Base-by-base conservation (phyloP, 495 filamentous ascomycete species). In the Daldinia caldariorum region DNA sequence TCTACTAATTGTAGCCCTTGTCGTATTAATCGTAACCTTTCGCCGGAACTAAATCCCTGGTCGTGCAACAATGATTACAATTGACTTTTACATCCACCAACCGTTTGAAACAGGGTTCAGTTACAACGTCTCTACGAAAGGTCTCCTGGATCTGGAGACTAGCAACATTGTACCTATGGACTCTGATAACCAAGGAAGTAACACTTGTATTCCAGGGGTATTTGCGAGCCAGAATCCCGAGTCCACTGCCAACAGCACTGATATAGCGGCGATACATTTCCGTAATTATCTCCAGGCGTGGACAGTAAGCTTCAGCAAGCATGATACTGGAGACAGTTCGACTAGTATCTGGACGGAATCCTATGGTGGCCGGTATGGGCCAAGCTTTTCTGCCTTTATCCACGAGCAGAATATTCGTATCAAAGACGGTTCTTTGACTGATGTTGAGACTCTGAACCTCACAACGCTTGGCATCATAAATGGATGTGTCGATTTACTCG, bases 211-310 rank as follows among this genome's bases (percentile, higher is more conserved):
- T 18, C 84, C 86, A 65, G 90, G 89, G 16, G 89, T 83, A 0
- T 88, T 90, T 67, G 77, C 82, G 43, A 83, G 83, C 8, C 80
- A 83, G 22, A 81, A 86, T 59, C 18, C 39, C 6, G 79, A 77
- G 31, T 71, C 74, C 31, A 88, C 88, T 0, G 79, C 86, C 4
- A 90, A 90, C 67, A 89, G 88, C 0, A 90, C 88, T 0, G 79
- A 85, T 55, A 85, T 83, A 47, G 85, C 89, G 5, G 89, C 88
- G 26, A 79, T 78, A 58, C 83, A 87, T 41, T 78, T 87, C 20
- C 91, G 90, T 89, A 87, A 90, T 62, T 89, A 90, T 76, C 79
- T 90, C 53, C 90, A 91, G 76, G 81, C 82, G 4, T 92, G 89
- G 78, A 75, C 88, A 22, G 75, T 76, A 1, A 79, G 83, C 10